A percentile compares a stretch with the other conserved stretches of the same genome.
These are phyloP conservation scores for Pyrenophora seminiperda DNA, from an alignment of 2,329 filamentous ascomycete genomes.

Conservation along the genomic window DNA sequence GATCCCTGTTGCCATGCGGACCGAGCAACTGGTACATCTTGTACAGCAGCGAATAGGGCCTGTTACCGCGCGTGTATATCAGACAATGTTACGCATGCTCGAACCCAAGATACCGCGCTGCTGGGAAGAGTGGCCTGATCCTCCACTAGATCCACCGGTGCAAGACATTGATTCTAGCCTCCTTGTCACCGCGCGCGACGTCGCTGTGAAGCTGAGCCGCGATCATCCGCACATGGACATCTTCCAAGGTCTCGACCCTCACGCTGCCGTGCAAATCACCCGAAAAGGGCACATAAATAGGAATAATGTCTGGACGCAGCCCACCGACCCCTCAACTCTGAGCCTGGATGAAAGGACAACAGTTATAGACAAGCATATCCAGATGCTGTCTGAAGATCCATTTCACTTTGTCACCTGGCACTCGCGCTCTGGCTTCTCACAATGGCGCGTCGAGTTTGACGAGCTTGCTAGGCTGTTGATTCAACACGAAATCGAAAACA, in stretches of 20 bases:
- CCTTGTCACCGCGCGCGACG: slow-evolving; percentile 49
- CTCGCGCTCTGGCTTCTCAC: slow-evolving; percentile 65
- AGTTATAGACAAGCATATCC: slow-evolving; percentile 71
- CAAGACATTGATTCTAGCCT: slow-evolving; percentile 40
- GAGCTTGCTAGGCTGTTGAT: slow-evolving; percentile 71
- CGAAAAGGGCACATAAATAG: slow-evolving; percentile 29
- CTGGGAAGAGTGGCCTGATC: slow-evolving; percentile 57
- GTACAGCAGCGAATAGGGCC: slow-evolving; percentile 72
- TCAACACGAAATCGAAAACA: slow-evolving; percentile 78
- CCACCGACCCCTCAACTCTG: slow-evolving; percentile 34
- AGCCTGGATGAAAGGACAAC: slow-evolving; percentile 30
- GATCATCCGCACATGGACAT: slow-evolving; percentile 48
- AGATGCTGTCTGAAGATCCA: slow-evolving; percentile 71
- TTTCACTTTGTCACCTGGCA: slow-evolving; percentile 69
- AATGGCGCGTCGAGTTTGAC: slow-evolving; percentile 86
- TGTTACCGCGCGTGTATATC: slow-evolving; percentile 78
- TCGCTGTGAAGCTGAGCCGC: slow-evolving; percentile 50
- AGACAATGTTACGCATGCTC: slow-evolving; percentile 70
- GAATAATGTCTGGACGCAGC: slow-evolving; percentile 28
- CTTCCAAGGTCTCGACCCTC: slow-evolving; percentile 42
- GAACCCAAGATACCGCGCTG: slow-evolving; percentile 73
- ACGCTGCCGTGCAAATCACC: slow-evolving; percentile 32
- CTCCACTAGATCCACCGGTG: slow-evolving; percentile 38
- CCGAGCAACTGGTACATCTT: slow-evolving; percentile 74
- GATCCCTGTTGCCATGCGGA: slow-evolving; percentile 80